A percentile compares a stretch with the other conserved stretches of the same genome.
phyloP scores from a whole-genome alignment of 2,329 filamentous ascomycete species.

The Rugonectria rugulosa region DNA sequence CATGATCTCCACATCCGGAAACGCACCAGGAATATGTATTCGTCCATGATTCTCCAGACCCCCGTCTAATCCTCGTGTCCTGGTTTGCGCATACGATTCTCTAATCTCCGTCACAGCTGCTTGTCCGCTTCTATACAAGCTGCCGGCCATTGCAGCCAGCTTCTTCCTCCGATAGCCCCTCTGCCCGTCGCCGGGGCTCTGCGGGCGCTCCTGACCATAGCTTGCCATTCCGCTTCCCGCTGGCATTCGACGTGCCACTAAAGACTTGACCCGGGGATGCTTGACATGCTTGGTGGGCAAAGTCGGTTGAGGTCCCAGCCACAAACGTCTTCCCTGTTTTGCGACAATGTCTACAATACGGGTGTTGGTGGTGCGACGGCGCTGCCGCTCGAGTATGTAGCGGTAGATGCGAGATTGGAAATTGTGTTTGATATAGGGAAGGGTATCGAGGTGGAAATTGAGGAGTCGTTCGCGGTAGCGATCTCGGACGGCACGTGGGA shows the following conservation, averaged over 20 bases:
- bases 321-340: conserved; percentile 53
- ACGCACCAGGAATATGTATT: conserved; percentile 72
- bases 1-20: conserved; percentile 84
- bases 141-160: conserved; percentile 71
- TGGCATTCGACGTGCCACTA: conserved; percentile 41
- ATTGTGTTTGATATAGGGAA: conserved; percentile 74
- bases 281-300: conserved; percentile 43
- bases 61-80: conserved; percentile 44
- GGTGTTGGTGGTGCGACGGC: conserved; percentile 57
- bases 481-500: conserved; percentile 68
- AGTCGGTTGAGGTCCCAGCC: conserved; percentile 48
- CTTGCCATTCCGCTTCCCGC: conserved; percentile 34
- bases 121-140: conserved; percentile 63
- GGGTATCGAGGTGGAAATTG: conserved; percentile 75
- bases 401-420: conserved; percentile 80
- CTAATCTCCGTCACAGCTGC: conserved; percentile 65
- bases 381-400: conserved; percentile 72
- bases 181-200: conserved; percentile 53
- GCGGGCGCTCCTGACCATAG: conserved; percentile 41
- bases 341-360: conserved; percentile 54
- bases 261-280: conserved; percentile 39
- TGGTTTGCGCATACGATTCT: conserved; percentile 65
- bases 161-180: conserved; percentile 79
- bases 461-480: conserved; percentile 72
- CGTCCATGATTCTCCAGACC: conserved; percentile 41